Evolutionary conservation across 257 asterid species (phyloP).

Genomic region (Petrea volubilis): DNA sequence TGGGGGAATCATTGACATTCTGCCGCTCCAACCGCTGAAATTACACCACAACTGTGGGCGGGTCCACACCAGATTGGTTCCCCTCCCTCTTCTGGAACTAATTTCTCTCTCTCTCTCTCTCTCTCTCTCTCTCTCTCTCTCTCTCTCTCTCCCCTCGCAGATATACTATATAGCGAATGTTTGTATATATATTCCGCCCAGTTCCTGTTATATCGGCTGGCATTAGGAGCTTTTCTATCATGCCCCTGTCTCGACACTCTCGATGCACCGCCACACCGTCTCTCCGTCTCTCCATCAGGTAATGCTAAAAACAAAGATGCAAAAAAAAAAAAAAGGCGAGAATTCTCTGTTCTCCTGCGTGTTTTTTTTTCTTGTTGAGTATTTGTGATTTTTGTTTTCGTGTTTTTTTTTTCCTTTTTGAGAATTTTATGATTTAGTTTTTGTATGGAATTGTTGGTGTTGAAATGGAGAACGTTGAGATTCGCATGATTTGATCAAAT

Average conservation of each 20-base stretch:
- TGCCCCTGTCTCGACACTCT: neutral
- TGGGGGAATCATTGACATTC: conserved; percentile 13
- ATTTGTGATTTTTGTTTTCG: neutral
- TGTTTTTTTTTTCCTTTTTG: neutral
- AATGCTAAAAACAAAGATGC: neutral
- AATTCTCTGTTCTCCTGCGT: neutral
- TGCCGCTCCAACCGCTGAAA: neutral
- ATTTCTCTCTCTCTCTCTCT: too few species aligned
- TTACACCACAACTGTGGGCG: conserved; percentile 17
- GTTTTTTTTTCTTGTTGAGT: neutral
- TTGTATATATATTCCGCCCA: neutral
- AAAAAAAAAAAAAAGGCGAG: too few species aligned
- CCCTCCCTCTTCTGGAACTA: too few species aligned
- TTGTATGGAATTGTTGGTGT: neutral
- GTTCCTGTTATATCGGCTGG: conserved; percentile 33
- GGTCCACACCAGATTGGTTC: conserved; percentile 33
- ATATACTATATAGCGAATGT: neutral
- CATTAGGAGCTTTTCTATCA: neutral
- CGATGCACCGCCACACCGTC: conserved; percentile 21
- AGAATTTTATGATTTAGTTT: neutral
- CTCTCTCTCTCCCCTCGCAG: neutral
- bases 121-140: neutral
- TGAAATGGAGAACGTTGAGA: neutral
- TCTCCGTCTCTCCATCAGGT: conserved; percentile 25
- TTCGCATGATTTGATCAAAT: neutral